Base-by-base conservation (phyloP, 129 eudicot genomes). In the Escallonia herrerae region DNA sequence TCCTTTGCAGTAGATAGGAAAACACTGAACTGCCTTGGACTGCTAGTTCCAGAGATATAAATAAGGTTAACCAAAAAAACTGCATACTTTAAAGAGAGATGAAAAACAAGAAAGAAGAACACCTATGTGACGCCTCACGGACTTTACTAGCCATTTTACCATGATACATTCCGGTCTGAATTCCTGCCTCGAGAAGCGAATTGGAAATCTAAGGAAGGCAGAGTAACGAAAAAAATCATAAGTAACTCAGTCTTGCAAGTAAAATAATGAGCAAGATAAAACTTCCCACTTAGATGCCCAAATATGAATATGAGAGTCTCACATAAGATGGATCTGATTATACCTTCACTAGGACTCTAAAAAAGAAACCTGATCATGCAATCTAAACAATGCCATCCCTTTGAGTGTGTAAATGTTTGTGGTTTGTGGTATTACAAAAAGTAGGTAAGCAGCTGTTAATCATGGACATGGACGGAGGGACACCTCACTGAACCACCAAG, bases 91-190 rank as follows among this genome's bases (percentile, higher is more conserved):
- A 8, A 68, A 43, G 43, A 66, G 50, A 54, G 55, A 58, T 45
- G 22, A 15, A 38, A 54, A 43, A 42, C 14, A 8, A 43, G 49
- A 47, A 75, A 72, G 43, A 33, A 58, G 14, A 62, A 43, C 54
- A 91, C 95, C 95, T 91, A 77, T 91, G 95, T 54, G 87, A 80
- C 72, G 76, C 90, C 75, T 84, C 86, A 39, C 97, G 94, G 56
- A 87, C 87, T 73, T 73, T 82, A 78, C 64, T 78, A 66, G 74
- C 71, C 97, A 91, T 80, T 78, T 82, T 90, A 63, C 97, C 95
- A 82, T 91, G 97, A 79, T 91, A 91, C 58, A 82, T 91, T 71
- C 94, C 97, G 46, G 87, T 82, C 63, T 74, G 72, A 53, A 91
- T 72, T 76, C 87, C 87, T 14, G 79, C 86, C 68, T 67, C 83